phyloP scores from a whole-genome alignment of 352 stramenopile species.

The Phytophthora multivora region DNA sequence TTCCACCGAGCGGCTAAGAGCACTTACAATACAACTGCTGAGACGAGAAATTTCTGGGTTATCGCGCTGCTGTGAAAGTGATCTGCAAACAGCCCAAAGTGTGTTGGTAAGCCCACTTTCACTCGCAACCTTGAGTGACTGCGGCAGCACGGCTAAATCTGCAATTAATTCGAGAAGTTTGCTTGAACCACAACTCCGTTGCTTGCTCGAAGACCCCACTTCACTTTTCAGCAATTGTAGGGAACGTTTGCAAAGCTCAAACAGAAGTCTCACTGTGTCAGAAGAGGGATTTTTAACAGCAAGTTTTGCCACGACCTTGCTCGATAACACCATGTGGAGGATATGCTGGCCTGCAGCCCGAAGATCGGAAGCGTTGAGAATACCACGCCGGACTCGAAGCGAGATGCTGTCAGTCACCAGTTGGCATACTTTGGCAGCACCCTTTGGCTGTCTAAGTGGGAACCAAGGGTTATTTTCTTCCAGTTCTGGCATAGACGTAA shows the following conservation, averaged over 20 bases:
- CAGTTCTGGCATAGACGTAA: neutral
- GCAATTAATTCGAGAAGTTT: conserved; percentile 8
- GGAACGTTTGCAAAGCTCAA: conserved; percentile 15
- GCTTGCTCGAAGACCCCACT: neutral
- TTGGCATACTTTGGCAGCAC: conserved; percentile 8
- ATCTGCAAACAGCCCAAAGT: conserved; percentile 5
- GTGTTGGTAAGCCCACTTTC: conserved; percentile 16
- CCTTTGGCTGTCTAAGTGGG: conserved; percentile 44
- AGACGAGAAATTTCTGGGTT: neutral
- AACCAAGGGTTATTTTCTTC: conserved; percentile 42
- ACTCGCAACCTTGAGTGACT: conserved; percentile 7
- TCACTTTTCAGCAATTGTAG: conserved; percentile 4
- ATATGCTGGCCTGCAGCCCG: conserved; percentile 2
- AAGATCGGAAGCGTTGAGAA: neutral
- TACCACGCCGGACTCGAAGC: neutral
- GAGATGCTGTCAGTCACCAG: conserved; percentile 32
- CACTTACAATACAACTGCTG: neutral
- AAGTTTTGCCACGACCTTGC: conserved; percentile 1
- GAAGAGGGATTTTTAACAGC: neutral
- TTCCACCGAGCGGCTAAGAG: conserved; percentile 10
- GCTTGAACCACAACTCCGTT: neutral
- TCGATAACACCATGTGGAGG: conserved; percentile 20
- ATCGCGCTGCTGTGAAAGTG: neutral
- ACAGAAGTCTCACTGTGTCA: conserved; percentile 5
- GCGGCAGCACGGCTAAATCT: neutral